phyloP scores from a whole-genome alignment of 2,329 filamentous ascomycete species.

The Arthrobotrys musiformis region DNA sequence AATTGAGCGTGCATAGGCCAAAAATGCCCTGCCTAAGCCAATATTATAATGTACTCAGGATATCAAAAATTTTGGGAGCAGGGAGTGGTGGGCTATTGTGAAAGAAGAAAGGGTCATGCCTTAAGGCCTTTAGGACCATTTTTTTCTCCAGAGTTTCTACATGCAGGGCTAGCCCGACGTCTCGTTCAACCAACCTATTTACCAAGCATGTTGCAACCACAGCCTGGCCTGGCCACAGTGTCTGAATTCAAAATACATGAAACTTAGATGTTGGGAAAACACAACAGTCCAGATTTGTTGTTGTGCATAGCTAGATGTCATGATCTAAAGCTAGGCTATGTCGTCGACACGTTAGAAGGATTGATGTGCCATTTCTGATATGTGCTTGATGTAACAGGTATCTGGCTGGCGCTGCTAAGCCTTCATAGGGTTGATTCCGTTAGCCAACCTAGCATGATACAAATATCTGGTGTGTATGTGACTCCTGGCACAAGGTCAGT shows the following conservation, averaged over 20 bases:
- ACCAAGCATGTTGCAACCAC: too few species aligned
- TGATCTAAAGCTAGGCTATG: not conserved
- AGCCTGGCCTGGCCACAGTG: too few species aligned
- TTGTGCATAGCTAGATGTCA: not conserved
- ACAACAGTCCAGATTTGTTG: not conserved
- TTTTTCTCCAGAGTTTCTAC: not conserved
- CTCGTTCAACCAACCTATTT: not conserved
- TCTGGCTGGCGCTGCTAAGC: not conserved
- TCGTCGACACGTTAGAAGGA: not conserved
- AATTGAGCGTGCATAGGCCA: not conserved
- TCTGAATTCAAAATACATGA: conserved; percentile 1
- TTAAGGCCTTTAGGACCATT: not conserved
- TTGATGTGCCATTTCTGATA: not conserved
- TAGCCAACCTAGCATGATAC: not conserved
- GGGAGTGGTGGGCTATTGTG: too few species aligned
- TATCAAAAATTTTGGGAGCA: not conserved
- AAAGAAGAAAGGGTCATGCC: not conserved
- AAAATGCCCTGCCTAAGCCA: not conserved
- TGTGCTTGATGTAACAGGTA: not conserved
- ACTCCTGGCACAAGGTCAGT: too few species aligned
- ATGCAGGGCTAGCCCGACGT: not conserved
- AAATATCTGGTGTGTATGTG: too few species aligned
- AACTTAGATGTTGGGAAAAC: not conserved
- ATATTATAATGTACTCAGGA: not conserved
- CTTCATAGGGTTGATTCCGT: not conserved